These are phyloP conservation scores for Hygrophorus pudorinus DNA, from an alignment of 768 basidiomycete genomes.

Conservation along the genomic window DNA sequence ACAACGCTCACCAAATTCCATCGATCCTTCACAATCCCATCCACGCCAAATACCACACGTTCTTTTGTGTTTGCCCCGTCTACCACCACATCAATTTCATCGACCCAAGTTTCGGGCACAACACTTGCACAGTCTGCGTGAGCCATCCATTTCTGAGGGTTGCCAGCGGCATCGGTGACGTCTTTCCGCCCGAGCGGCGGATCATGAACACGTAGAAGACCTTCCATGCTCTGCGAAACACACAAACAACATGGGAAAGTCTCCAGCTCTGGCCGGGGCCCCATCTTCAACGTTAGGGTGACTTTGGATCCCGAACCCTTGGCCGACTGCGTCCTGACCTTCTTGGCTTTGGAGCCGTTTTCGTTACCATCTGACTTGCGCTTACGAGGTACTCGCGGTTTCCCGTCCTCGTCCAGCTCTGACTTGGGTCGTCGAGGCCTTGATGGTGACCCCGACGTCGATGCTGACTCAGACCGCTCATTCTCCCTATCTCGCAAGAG, in stretches of 20 bases:
- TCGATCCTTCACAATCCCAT: conserved; percentile 80
- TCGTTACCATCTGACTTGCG: conserved; percentile 29
- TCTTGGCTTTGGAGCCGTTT: conserved; percentile 36
- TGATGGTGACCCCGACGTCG: conserved; percentile 12
- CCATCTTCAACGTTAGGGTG: conserved; percentile 44
- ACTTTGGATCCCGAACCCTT: conserved; percentile 16
- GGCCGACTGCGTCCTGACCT: conserved; percentile 31
- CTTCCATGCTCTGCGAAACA: conserved; percentile 40
- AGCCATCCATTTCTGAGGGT: conserved; percentile 54
- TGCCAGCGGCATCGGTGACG: conserved; percentile 34
- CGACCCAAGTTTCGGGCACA: conserved; percentile 90
- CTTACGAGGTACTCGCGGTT: conserved; percentile 33
- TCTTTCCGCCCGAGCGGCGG: conserved; percentile 51
- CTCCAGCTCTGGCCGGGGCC: conserved; percentile 49
- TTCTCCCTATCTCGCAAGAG: conserved; percentile 59
- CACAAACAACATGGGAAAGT: conserved; percentile 63
- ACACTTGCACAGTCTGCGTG: conserved; percentile 74
- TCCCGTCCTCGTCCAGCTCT: conserved; percentile 18
- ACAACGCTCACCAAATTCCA: conserved; percentile 73
- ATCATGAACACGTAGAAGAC: conserved; percentile 57
- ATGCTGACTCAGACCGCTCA: conserved; percentile 27
- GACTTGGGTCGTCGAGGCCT: conserved; percentile 13
- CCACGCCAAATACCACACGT: conserved; percentile 70
- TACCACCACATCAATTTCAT: conserved; percentile 43
- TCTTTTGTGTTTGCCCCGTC: conserved; percentile 21